Conservation (phyloP, 2,329 filamentous ascomycete species). For the Triangularia verruculosa region DNA sequence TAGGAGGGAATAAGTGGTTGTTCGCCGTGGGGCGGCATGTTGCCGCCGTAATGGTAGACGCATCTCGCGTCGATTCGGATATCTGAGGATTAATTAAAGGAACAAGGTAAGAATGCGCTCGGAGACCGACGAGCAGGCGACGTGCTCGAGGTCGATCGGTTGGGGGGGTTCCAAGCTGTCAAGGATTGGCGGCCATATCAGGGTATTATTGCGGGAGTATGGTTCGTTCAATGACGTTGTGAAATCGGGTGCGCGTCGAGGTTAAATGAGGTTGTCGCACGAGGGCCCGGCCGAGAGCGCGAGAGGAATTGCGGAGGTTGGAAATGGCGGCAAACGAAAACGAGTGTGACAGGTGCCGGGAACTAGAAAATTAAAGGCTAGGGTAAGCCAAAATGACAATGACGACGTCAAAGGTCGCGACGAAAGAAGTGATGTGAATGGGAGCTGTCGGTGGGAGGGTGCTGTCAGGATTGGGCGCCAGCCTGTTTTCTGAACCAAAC, state of each 20-base stretch:
- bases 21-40: conserved; percentile 39
- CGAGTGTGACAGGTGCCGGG: conserved; percentile 2
- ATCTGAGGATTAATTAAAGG: conserved; percentile 4
- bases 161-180: conserved; percentile 19
- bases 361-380: conserved; percentile 12
- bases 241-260: conserved; percentile 14
- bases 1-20: conserved; percentile 29
- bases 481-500: conserved; percentile 9
- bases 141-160: conserved; percentile 22
- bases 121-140: conserved; percentile 19
- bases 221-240: conserved; percentile 10
- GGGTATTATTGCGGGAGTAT: neutral
- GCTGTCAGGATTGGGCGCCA: conserved; percentile 1
- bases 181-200: conserved; percentile 25
- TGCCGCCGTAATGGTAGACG: conserved; percentile 45
- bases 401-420: neutral
- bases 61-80: conserved; percentile 39
- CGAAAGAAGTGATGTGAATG: conserved; percentile 2
- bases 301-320: conserved; percentile 2
- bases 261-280: conserved; percentile 25
- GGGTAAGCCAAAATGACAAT: conserved; percentile 11
- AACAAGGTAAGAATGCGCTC: conserved; percentile 1
- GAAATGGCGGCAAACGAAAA: conserved; percentile 7
- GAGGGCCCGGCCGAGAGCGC: conserved; percentile 15
- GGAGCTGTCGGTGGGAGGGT: conserved; percentile 1